Percentiles rank a stretch among this genome's conserved stretches.
phyloP scores from a whole-genome alignment of 78 protist genomes.

The Emiliania huxleyi region DNA sequence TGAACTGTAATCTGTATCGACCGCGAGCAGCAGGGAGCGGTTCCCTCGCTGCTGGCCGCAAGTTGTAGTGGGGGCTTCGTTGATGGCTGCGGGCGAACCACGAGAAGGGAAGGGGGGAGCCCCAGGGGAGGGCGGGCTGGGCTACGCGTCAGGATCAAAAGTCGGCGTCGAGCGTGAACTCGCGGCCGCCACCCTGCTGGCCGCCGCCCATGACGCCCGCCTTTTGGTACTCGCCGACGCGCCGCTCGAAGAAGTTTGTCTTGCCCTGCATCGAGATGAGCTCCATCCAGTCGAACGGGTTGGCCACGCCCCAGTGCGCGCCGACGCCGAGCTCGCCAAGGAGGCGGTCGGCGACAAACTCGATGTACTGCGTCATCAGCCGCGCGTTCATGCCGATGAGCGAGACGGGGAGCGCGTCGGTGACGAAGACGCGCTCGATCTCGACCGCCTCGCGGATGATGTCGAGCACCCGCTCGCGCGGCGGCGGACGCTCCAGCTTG shows the following conservation, averaged over 20 bases:
- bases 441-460: slow-evolving; percentile 90
- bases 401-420: slow-evolving; percentile 91
- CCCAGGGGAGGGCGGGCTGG: too few species aligned
- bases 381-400: slow-evolving; percentile 85
- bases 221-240: slow-evolving; percentile 94
- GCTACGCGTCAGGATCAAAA: too few species aligned
- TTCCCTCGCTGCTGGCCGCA: too few species aligned
- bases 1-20: too few species aligned
- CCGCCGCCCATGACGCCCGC: slow-evolving; percentile 51
- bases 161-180: slow-evolving; percentile 29
- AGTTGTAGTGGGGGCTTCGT: too few species aligned
- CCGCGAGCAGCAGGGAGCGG: too few species aligned
- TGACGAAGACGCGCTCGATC: slow-evolving; percentile 87
- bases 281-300: slow-evolving; percentile 98
- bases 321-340: slow-evolving; percentile 67
- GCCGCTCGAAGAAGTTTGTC: slow-evolving; percentile 97
- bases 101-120: too few species aligned
- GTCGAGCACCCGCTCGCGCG: slow-evolving; percentile 25
- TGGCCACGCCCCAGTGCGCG: neutral
- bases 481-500: slow-evolving; percentile 53
- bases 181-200: neutral
- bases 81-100: too few species aligned
- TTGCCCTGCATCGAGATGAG: slow-evolving; percentile 93
- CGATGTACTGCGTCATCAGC: slow-evolving; percentile 87
- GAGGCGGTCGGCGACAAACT: slow-evolving; percentile 95